A percentile compares a stretch with the other conserved stretches of the same genome.
phyloP scores from a whole-genome alignment of 768 basidiomycete genomes.

The Pholiota microspora region DNA sequence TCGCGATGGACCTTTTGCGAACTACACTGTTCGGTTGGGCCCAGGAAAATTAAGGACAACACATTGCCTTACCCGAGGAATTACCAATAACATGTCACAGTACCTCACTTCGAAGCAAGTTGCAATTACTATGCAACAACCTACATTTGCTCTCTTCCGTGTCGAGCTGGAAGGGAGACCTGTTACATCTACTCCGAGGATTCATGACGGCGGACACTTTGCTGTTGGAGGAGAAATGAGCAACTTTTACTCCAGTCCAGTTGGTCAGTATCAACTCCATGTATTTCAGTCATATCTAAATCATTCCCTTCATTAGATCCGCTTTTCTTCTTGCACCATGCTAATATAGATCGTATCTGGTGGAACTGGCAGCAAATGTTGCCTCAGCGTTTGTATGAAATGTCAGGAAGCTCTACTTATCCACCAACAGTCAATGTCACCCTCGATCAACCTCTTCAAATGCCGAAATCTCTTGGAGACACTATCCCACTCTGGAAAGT shows the following conservation, averaged over 20 bases:
- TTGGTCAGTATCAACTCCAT: constrained; percentile 25
- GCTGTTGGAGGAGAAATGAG: constrained; percentile 30
- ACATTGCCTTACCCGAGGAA: constrained; percentile 33
- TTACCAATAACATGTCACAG: constrained; percentile 21
- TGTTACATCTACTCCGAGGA: constrained; percentile 21
- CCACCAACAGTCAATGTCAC: constrained; percentile 31
- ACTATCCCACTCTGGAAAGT: constrained; percentile 27
- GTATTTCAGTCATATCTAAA: not conserved
- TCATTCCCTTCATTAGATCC: constrained; percentile 25
- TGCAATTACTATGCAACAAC: constrained; percentile 18
- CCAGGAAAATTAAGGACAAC: constrained; percentile 29
- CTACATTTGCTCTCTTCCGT: constrained; percentile 32
- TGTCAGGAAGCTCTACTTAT: constrained; percentile 29
- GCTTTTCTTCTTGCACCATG: constrained; percentile 38
- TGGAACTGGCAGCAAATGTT: constrained; percentile 35
- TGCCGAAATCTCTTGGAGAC: constrained; percentile 22
- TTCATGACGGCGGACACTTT: constrained; percentile 37
- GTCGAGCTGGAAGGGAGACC: constrained; percentile 34
- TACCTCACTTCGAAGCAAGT: constrained; percentile 21
- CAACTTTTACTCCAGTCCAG: constrained; percentile 36
- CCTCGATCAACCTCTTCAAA: constrained; percentile 27
- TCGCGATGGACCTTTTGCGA: constrained; percentile 31
- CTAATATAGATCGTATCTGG: constrained; percentile 40
- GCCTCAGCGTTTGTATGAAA: constrained; percentile 26
- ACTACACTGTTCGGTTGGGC: constrained; percentile 31